Base-by-base conservation (phyloP, 129 eudicot species). In the Pittosporum tobira region DNA sequence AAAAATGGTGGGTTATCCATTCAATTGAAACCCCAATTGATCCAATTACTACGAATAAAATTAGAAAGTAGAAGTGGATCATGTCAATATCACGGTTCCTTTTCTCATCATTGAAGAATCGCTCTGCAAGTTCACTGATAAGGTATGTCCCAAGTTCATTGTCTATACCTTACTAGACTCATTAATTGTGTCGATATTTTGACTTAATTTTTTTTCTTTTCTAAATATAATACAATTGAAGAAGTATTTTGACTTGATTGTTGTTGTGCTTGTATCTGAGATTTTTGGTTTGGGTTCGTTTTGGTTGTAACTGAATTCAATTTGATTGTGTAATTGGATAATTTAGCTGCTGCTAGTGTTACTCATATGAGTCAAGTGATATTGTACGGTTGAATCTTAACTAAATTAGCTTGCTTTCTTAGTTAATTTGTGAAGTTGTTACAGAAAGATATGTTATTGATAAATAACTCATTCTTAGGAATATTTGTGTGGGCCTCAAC, bases 51-150 rank as follows among this genome's bases (percentile, higher is more conserved):
- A n/a, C n/a, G n/a, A n/a, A n/a, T n/a, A n/a, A n/a, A n/a, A n/a
- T n/a, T n/a, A n/a, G n/a, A 26, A 37, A 23, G 28, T 2, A n/a
- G 11, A 22, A 27, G 12, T 4, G 0, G 20, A 16, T 20, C 14
- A 75, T 75, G 81, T n/a, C 54, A 12, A 6, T 42, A 20, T 71
- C 81, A 28, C 63, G 71, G 43, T 14, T 60, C 31, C 30, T 76
- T 25, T 47, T 64, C 65, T 65, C 76, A 38, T 74, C 64, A 21
- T 55, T 59, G 56, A 61, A 40, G 61, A 76, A 61, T 24, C 62
- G 63, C 26, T 43, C 61, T 6, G 53, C 57, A 12, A 62, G 14
- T 43, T 31, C 63, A 10, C 44, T 54, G 14, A 44, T 37, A 61
- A 36, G 81, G 73, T 62, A 48, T 65, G 45, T 56, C 6, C 37